These are phyloP conservation scores for Dunaliella salina DNA, from an alignment of 163 green algal species.

Conservation along the genomic window DNA sequence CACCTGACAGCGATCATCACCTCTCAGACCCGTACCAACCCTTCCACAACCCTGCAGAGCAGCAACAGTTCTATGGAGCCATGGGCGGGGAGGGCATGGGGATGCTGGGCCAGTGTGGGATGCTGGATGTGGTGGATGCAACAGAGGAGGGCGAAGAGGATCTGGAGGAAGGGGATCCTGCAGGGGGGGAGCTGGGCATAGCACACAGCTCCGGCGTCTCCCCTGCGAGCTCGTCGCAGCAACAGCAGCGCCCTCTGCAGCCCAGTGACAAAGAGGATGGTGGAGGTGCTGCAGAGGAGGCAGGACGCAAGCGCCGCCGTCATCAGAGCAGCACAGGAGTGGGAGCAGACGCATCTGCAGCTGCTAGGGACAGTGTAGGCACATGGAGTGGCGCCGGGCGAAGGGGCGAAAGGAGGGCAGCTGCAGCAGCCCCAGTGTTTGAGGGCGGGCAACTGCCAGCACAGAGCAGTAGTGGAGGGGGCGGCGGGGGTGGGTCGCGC, in stretches of 20 bases:
- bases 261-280: background rate
- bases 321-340: background rate
- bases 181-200: background rate
- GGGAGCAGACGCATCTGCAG: background rate
- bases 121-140: background rate
- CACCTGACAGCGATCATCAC: background rate
- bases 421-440: background rate
- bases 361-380: background rate
- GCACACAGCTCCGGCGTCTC: background rate
- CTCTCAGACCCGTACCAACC: background rate
- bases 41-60: background rate
- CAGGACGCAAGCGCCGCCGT: background rate
- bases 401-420: background rate
- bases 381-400: too few species aligned
- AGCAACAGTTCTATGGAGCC: background rate
- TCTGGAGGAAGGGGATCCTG: background rate
- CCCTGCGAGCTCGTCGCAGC: background rate
- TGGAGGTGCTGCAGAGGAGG: background rate
- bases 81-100: conserved; percentile 4
- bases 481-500: background rate
- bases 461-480: background rate
- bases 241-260: background rate
- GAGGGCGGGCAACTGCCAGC: background rate
- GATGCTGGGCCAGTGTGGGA: conserved; percentile 1
- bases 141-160: background rate